phyloP scores from a whole-genome alignment of 139 green algal genomes.

The Chlorella sorokiniana region DNA sequence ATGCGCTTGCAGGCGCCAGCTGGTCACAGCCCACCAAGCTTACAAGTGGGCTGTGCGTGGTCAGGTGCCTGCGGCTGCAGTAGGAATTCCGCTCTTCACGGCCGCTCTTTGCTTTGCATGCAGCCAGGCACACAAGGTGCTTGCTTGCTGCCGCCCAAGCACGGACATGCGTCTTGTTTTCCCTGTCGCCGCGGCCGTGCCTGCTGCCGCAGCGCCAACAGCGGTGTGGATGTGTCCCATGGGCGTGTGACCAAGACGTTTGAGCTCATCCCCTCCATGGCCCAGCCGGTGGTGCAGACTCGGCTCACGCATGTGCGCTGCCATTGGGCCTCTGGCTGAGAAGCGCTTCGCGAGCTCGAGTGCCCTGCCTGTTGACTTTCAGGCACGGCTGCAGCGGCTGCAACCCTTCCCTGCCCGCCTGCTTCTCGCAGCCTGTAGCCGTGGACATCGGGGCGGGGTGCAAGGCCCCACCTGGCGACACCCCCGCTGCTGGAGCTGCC shows the following conservation, averaged over 20 bases:
- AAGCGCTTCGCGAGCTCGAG: too few relatives aligned
- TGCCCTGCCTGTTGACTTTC: too few relatives aligned
- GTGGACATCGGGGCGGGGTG: conserved; percentile 8
- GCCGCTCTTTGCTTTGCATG: too few relatives aligned
- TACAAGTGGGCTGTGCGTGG: conserved; percentile 22
- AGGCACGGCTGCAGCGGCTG: too few relatives aligned
- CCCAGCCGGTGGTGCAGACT: neutral
- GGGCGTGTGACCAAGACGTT: conserved; percentile 39
- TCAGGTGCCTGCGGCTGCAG: conserved; percentile 5
- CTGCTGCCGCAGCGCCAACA: conserved; percentile 30
- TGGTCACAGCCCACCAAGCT: conserved; percentile 20
- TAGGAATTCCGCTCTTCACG: too few relatives aligned
- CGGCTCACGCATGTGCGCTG: neutral
- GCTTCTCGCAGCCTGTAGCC: neutral
- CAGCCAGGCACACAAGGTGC: too few relatives aligned
- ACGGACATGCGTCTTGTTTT: too few relatives aligned
- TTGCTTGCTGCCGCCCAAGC: too few relatives aligned
- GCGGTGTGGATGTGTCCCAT: conserved; percentile 29
- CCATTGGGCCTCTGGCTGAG: too few relatives aligned
- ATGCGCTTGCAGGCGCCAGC: conserved; percentile 17
- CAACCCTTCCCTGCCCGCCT: neutral
- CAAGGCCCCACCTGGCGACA: conserved; percentile 14
- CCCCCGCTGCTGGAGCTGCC: conserved; percentile 14
- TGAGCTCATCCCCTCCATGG: conserved; percentile 38
- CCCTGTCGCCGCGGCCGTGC: too few relatives aligned